Conservation (phyloP, 169 alveolate genomes). For the Cryptosporidium muris region DNA sequence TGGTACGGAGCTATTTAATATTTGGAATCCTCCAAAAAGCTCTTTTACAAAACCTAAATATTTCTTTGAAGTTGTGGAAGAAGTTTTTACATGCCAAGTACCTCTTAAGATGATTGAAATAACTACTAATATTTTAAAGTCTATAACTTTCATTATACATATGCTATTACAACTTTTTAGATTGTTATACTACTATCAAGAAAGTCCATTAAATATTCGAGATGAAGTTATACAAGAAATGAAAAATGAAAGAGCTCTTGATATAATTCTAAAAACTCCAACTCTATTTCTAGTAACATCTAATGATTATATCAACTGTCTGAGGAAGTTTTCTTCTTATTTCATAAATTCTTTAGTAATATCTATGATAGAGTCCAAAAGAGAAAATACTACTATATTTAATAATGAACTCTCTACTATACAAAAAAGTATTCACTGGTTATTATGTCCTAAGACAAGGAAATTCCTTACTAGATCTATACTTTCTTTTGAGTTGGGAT, state of each 20-base stretch:
- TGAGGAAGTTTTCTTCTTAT: not conserved
- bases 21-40: not conserved
- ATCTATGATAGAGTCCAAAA: too few species aligned
- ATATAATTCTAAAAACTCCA: conserved; percentile 35
- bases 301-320: conserved; percentile 6
- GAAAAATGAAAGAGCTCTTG: not conserved
- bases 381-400: too few species aligned
- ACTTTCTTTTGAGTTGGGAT: too few species aligned
- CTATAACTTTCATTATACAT: conserved; percentile 30
- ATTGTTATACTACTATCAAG: not conserved
- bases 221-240: too few species aligned
- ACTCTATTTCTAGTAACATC: conserved; percentile 20
- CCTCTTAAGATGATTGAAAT: conserved; percentile 1
- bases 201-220: too few species aligned
- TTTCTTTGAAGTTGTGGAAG: conserved; percentile 9
- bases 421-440: too few species aligned
- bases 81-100: conserved; percentile 5
- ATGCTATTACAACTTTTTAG: conserved; percentile 18
- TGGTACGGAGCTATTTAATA: conserved; percentile 38
- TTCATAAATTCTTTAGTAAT: too few species aligned
- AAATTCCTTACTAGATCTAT: too few species aligned
- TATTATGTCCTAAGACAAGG: too few species aligned
- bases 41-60: not conserved
- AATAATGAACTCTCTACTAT: too few species aligned
- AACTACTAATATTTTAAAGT: conserved; percentile 34